Percentiles rank a stretch among this genome's conserved stretches.
phyloP scores from a whole-genome alignment of 176 grass and related monocot species.

The Alopecurus myosuroides region DNA sequence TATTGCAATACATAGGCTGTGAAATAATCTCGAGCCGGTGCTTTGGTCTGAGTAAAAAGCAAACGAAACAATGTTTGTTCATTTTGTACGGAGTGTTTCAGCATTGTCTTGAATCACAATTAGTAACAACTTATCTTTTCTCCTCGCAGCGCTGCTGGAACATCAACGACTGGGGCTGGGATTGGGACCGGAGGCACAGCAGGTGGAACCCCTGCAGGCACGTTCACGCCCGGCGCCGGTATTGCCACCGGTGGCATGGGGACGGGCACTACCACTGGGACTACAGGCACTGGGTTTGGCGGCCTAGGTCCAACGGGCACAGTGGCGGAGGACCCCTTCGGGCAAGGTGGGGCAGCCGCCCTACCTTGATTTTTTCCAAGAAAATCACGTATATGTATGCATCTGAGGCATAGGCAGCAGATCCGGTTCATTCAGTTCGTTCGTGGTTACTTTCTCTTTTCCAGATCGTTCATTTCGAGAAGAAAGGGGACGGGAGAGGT shows the following conservation, averaged over 20 bases:
- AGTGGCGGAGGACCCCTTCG: too few relatives aligned
- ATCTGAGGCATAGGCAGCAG: too few relatives aligned
- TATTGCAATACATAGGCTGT: background rate
- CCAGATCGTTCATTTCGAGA: too few relatives aligned
- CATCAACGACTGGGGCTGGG: slow-evolving; percentile 17
- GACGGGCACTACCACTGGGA: slow-evolving; percentile 17
- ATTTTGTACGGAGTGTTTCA: background rate
- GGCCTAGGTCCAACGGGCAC: slow-evolving; percentile 65
- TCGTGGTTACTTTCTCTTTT: too few relatives aligned
- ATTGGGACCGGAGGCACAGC: slow-evolving; percentile 27
- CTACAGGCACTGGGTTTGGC: slow-evolving; percentile 29
- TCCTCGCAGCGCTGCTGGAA: slow-evolving; percentile 41
- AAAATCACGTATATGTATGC: too few relatives aligned
- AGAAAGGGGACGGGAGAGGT: too few relatives aligned
- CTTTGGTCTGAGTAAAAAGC: background rate
- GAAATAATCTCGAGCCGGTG: background rate
- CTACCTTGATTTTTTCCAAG: too few relatives aligned
- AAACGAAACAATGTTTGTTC: too few relatives aligned
- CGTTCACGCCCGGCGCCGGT: slow-evolving; percentile 54
- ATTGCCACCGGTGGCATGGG: slow-evolving; percentile 11
- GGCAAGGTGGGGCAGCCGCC: too few relatives aligned
- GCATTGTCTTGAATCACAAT: background rate
- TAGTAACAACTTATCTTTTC: background rate
- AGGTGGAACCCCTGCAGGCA: slow-evolving; percentile 33
- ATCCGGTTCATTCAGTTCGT: too few relatives aligned